phyloP scores from a whole-genome alignment of 2,329 filamentous ascomycete species.

The Elsinoe fawcettii region DNA sequence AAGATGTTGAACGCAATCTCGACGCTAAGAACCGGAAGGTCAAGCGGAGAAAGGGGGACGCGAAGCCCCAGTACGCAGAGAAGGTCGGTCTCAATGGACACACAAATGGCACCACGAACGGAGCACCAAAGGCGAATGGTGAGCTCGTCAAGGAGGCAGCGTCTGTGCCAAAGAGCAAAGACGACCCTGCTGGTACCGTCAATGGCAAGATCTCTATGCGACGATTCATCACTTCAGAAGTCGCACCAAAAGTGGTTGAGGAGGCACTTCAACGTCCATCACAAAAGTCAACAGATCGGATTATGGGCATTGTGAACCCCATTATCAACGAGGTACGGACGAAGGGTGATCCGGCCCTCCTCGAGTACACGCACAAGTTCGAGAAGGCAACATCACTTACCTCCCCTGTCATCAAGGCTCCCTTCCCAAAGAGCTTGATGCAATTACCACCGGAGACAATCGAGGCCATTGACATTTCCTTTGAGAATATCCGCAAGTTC shows the following conservation, averaged over 20 bases:
- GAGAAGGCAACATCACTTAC: constrained; percentile 89
- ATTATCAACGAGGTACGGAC: constrained; percentile 83
- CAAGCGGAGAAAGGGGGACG: constrained; percentile 84
- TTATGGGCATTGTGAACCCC: constrained; percentile 81
- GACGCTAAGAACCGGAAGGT: constrained; percentile 95
- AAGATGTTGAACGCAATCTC: constrained; percentile 85
- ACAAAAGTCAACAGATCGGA: constrained; percentile 88
- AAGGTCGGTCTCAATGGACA: constrained; percentile 60
- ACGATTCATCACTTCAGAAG: constrained; percentile 61
- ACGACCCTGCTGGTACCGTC: constrained; percentile 43
- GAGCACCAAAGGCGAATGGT: constrained; percentile 25
- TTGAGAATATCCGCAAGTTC: constrained; percentile 89
- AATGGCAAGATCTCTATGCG: constrained; percentile 70
- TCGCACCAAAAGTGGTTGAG: constrained; percentile 57
- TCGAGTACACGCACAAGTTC: constrained; percentile 95
- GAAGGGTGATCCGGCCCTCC: constrained; percentile 76
- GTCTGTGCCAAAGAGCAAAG: constrained; percentile 45
- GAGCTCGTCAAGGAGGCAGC: constrained; percentile 45
- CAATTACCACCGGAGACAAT: constrained; percentile 73
- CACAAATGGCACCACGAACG: constrained; percentile 23
- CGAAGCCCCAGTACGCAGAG: constrained; percentile 85
- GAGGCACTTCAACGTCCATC: constrained; percentile 79
- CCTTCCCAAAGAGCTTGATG: constrained; percentile 82
- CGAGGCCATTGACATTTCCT: constrained; percentile 86
- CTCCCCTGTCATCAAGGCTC: constrained; percentile 80